A percentile compares a stretch with the other conserved stretches of the same genome.
These are phyloP conservation scores for Malus sylvestris DNA, from an alignment of 306 rosid species.

Conservation along the genomic window DNA sequence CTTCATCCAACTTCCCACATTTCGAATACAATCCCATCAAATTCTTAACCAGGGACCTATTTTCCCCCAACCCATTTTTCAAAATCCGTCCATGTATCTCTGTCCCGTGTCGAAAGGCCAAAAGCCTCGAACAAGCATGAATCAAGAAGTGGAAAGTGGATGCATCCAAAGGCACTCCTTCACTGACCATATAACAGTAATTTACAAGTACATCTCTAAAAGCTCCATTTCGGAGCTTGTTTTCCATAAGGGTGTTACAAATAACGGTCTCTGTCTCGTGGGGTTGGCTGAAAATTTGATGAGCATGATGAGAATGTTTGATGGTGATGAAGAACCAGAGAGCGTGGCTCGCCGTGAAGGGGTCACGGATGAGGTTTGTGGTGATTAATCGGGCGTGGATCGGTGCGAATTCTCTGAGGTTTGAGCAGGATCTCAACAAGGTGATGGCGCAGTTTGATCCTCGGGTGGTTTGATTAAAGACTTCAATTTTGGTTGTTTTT, in stretches of 20 bases:
- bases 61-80: slow-evolving; percentile 21
- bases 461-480: neutral
- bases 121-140: slow-evolving; percentile 13
- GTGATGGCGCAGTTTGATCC: neutral
- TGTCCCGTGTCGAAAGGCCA: slow-evolving; percentile 2
- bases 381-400: slow-evolving; percentile 21
- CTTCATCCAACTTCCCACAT: slow-evolving; percentile 10
- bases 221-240: slow-evolving; percentile 5
- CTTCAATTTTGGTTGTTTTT: neutral
- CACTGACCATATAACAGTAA: slow-evolving; percentile 17
- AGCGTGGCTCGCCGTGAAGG: slow-evolving; percentile 17
- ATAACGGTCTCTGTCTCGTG: slow-evolving; percentile 9
- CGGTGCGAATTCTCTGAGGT: slow-evolving; percentile 5
- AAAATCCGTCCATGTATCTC: slow-evolving; percentile 14
- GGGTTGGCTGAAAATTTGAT: slow-evolving; percentile 4
- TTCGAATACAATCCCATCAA: slow-evolving; percentile 16
- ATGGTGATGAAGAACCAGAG: slow-evolving; percentile 15
- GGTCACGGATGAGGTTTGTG: slow-evolving; percentile 23
- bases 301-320: slow-evolving; percentile 1
- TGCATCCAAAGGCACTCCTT: slow-evolving; percentile 10
- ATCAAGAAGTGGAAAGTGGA: slow-evolving; percentile 25
- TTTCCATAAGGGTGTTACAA: slow-evolving; percentile 18
- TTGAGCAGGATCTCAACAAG: slow-evolving; percentile 21
- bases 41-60: slow-evolving; percentile 18
- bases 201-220: slow-evolving; percentile 1